Evolutionary conservation across 148 eudicot species (phyloP).

Genomic region (Dianthus caryophyllus): DNA sequence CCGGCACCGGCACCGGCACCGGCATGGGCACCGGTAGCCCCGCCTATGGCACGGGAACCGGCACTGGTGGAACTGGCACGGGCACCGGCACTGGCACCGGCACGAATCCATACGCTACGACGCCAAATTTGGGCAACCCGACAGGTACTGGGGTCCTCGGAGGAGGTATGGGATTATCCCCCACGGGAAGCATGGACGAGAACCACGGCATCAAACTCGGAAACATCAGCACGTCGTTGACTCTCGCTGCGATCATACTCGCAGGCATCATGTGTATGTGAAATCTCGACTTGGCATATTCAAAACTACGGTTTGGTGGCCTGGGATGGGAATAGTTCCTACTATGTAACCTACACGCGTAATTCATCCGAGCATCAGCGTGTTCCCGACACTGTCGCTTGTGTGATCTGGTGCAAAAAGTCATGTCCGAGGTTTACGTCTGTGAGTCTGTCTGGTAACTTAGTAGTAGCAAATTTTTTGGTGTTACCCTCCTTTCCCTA

Average conservation of each 20-base stretch:
- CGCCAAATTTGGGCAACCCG: conserved; percentile 29
- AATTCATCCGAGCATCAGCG: not conserved
- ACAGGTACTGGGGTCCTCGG: conserved; percentile 30
- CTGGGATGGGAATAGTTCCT: not conserved
- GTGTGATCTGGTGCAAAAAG: not conserved
- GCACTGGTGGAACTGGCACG: conserved; percentile 8
- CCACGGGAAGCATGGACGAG: conserved; percentile 44
- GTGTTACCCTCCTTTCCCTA: not conserved
- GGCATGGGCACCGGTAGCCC: not conserved
- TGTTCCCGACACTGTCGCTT: conserved; percentile 7
- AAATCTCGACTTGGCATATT: conserved; percentile 6
- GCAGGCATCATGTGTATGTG: conserved; percentile 21
- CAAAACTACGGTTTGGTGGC: not conserved
- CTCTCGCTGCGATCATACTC: conserved; percentile 10
- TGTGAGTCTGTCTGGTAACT: not conserved
- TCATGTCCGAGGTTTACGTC: not conserved
- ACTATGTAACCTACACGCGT: conserved; percentile 5
- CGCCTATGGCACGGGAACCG: not conserved
- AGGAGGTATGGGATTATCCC: conserved; percentile 39
- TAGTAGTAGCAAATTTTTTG: conserved; percentile 16
- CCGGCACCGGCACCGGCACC: not conserved
- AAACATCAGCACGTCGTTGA: conserved; percentile 8
- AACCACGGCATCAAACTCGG: conserved; percentile 24
- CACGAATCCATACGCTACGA: conserved; percentile 21
- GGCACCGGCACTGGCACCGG: conserved; percentile 11